Base-by-base conservation (phyloP, 306 rosid genomes). In the Fragaria ananassa region DNA sequence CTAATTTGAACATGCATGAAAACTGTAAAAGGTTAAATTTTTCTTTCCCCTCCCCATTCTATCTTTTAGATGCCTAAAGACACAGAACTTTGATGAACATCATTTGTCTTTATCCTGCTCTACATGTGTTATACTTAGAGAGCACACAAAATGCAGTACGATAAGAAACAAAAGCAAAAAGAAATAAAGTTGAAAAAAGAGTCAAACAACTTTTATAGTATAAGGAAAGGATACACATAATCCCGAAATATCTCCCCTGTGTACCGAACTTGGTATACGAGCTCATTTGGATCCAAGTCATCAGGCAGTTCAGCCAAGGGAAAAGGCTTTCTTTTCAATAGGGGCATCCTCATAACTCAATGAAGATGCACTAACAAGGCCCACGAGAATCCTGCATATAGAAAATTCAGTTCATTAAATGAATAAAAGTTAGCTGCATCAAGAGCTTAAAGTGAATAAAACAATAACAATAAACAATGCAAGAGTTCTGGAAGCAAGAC, bases 181-280 rank as follows among this genome's bases (percentile, higher is more conserved):
- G 9, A n/a, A 72, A 21, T 46, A 41, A 13, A 51, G 10, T 19
- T 31, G 29, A n/a, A 67, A 41, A 57, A 45, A 35, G 31, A 19
- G 37, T 27, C 44, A 4, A 3, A 72, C 12, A 35, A 29, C 1
- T 18, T 74, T 45, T 46, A 19, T 64, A 11, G 67, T 71, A 44
- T 51, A 41, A 29, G 19, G 35, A 34, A 50, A 89, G 97, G 97
- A 95, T 95, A 95, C 98, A 44, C 73, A 83, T 95, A 95, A 82
- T 90, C 88, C 68, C 71, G 89, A 72, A 92, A 90, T 70, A 95
- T 86, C 84, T 95, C 99, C 83, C 92, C 87, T 2, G 99, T 92
- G 78, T 80, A 89, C 29, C 97, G 97, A 86, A 95, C 80, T 89
- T 88, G 96, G 85, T 80, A 91, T 68, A 95, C 91, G 60, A 66